Conservation (phyloP, 805 yeast genomes). For the Cyberlindnera nakhonratchasimensis region DNA sequence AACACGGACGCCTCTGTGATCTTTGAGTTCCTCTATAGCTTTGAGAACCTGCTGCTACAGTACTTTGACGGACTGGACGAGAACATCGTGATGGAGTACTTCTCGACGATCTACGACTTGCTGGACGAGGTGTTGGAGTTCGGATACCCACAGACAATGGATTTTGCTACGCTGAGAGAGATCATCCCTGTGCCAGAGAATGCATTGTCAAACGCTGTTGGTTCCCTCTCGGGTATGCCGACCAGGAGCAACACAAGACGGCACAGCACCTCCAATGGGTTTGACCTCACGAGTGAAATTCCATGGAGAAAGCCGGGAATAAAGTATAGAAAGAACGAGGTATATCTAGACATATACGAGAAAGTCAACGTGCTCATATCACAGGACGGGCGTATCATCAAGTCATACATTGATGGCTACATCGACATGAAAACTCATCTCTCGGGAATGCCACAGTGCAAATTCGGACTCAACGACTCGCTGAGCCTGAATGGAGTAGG, state of each 20-base stretch:
- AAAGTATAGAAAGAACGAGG: constrained; percentile 78
- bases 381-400: constrained; percentile 57
- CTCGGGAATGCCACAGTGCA: constrained; percentile 80
- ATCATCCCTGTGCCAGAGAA: constrained; percentile 28
- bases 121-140: constrained; percentile 73
- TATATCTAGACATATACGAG: constrained; percentile 73
- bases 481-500: constrained; percentile 27
- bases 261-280: neutral
- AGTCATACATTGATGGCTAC: constrained; percentile 73
- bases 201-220: neutral
- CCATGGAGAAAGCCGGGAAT: constrained; percentile 74
- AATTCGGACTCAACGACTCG: constrained; percentile 70
- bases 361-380: constrained; percentile 67
- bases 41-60: constrained; percentile 50
- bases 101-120: constrained; percentile 68
- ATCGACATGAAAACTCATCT: constrained; percentile 68
- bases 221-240: neutral
- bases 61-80: constrained; percentile 39
- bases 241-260: constrained; percentile 4
- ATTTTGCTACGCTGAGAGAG: constrained; percentile 38
- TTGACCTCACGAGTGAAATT: constrained; percentile 15
- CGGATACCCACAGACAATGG: constrained; percentile 74
- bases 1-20: constrained; percentile 81
- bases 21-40: constrained; percentile 70
- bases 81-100: constrained; percentile 56